Percentiles rank a stretch among this genome's conserved stretches.
Conservation (phyloP, 805 yeast species). For the Metschnikowia colocasiae region DNA sequence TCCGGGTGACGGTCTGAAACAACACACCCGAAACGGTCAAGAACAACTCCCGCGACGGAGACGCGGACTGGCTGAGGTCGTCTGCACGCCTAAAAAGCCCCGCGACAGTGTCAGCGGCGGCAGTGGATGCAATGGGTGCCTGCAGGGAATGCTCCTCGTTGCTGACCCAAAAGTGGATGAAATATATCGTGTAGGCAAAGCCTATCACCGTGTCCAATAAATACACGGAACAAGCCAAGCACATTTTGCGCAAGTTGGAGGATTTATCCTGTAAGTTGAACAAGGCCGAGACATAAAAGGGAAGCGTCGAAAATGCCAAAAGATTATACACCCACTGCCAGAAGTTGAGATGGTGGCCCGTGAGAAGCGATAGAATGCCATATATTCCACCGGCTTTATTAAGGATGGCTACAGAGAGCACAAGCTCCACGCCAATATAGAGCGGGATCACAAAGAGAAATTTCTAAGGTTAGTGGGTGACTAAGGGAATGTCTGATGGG, state of each 20-base stretch:
- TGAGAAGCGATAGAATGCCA: constrained; percentile 80
- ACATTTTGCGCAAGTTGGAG: constrained; percentile 57
- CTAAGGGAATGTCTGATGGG: neutral
- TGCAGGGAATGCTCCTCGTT: constrained; percentile 34
- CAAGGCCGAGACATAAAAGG: constrained; percentile 64
- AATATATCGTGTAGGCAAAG: constrained; percentile 66
- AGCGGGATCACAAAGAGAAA: constrained; percentile 74
- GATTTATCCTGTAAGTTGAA: constrained; percentile 32
- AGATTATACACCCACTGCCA: constrained; percentile 81
- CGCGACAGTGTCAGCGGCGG: neutral
- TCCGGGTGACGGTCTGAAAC: constrained; percentile 44
- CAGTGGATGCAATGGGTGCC: neutral
- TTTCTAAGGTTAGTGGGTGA: constrained; percentile 32
- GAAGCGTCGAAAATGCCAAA: constrained; percentile 57
- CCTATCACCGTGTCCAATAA: constrained; percentile 65
- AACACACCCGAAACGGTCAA: constrained; percentile 52
- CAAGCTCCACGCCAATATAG: constrained; percentile 81
- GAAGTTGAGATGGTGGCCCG: constrained; percentile 81
- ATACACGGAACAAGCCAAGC: constrained; percentile 62
- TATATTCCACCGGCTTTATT: constrained; percentile 88
- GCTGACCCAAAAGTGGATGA: constrained; percentile 72
- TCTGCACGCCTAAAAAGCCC: constrained; percentile 7
- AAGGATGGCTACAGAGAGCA: constrained; percentile 68
- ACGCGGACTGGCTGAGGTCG: constrained; percentile 54
- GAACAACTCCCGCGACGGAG: constrained; percentile 52